Conservation (phyloP, 2,329 filamentous ascomycete species). For the Thermoascus crustaceus region DNA sequence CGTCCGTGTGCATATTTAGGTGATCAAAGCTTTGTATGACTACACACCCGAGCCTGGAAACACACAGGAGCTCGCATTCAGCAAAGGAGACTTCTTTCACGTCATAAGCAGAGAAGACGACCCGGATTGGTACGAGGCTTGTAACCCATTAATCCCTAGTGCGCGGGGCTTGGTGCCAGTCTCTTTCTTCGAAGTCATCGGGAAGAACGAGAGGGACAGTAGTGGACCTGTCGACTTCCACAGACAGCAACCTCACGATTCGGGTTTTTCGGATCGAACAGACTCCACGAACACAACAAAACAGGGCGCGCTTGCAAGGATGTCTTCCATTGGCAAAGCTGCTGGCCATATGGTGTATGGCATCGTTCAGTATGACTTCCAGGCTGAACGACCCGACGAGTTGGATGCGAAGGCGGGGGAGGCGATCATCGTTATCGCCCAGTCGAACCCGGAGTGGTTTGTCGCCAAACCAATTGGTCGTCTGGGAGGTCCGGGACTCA, state of each 20-base stretch:
- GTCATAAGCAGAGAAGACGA: conserved; percentile 95
- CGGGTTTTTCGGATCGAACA: conserved; percentile 64
- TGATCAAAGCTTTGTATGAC: conserved; percentile 94
- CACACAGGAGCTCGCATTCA: conserved; percentile 77
- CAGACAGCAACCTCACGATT: conserved; percentile 69
- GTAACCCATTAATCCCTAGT: conserved; percentile 78
- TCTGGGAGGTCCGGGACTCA: conserved; percentile 88
- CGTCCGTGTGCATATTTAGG: conserved; percentile 44
- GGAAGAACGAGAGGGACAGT: conserved; percentile 86
- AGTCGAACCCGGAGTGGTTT: conserved; percentile 98
- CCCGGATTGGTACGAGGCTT: conserved; percentile 94
- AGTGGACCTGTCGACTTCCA: conserved; percentile 53
- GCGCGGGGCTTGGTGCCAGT: conserved; percentile 89
- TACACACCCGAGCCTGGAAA: conserved; percentile 64
- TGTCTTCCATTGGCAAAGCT: conserved; percentile 43
- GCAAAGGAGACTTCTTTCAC: conserved; percentile 94
- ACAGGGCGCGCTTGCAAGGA: conserved; percentile 29
- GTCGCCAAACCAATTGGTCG: conserved; percentile 98
- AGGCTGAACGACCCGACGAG: conserved; percentile 90
- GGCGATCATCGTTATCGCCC: conserved; percentile 95
- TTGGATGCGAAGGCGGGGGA: conserved; percentile 91
- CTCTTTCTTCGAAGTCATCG: conserved; percentile 83
- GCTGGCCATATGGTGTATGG: conserved; percentile 88
- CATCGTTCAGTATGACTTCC: conserved; percentile 94
- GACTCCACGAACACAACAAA: conserved; percentile 28